Evolutionary conservation across 495 filamentous ascomycete genomes (phyloP).

Genomic region (Collariella sp.): DNA sequence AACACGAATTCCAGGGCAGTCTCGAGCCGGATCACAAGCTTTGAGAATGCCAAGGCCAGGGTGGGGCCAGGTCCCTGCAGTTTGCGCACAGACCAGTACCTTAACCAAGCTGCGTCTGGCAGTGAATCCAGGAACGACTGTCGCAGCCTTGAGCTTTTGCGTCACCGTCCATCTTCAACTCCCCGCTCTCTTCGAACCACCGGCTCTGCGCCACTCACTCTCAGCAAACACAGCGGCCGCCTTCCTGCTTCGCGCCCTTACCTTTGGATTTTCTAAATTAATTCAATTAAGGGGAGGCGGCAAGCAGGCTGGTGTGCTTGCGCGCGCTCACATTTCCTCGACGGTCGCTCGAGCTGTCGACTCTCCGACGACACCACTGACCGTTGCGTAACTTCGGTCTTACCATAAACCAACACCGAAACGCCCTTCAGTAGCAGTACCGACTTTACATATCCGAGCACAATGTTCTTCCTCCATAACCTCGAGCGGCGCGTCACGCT

Average conservation of each 20-base stretch:
- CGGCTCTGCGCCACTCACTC: too few species aligned
- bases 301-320: conserved; percentile 4
- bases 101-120: conserved; percentile 4
- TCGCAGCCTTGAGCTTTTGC: neutral
- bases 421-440: neutral
- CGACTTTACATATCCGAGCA: conserved; percentile 5
- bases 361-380: neutral
- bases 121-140: neutral
- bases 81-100: conserved; percentile 15
- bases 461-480: conserved; percentile 96
- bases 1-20: too few species aligned
- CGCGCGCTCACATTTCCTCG: neutral
- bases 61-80: conserved; percentile 2
- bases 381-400: neutral
- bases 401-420: neutral
- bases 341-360: neutral
- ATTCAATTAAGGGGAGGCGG: neutral
- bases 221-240: neutral
- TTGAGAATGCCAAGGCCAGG: neutral
- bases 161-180: neutral
- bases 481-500: conserved; percentile 87
- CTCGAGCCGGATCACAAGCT: too few species aligned
- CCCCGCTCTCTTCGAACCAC: neutral
- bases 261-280: neutral
- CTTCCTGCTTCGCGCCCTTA: neutral